A percentile compares a stretch with the other conserved stretches of the same genome.
phyloP scores from a whole-genome alignment of 75 land plant species.

The Larix kaempferi region DNA sequence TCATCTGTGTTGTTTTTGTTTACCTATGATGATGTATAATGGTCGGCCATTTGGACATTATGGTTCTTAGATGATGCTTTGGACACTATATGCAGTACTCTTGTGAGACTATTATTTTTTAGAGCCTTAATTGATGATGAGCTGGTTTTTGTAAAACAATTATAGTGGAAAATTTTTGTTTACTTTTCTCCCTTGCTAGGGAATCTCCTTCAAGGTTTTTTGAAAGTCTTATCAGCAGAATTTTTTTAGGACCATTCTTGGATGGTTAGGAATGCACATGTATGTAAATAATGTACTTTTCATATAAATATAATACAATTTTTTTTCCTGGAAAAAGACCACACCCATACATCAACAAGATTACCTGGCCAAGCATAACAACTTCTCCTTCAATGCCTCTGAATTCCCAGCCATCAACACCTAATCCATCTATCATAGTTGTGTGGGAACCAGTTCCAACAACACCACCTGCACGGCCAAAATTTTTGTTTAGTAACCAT shows the following conservation, averaged over 20 bases:
- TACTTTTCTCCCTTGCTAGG: too few species aligned
- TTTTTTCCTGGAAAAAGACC: neutral
- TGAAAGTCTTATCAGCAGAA: neutral
- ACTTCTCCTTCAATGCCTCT: slow-evolving; percentile 96
- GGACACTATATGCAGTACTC: too few species aligned
- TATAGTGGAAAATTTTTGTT: too few species aligned
- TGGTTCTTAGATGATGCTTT: too few species aligned
- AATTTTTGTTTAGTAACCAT: slow-evolving; percentile 16
- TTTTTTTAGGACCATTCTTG: neutral
- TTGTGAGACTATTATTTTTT: too few species aligned
- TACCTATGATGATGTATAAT: too few species aligned
- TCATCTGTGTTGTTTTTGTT: too few species aligned
- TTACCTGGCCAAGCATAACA: slow-evolving; percentile 91
- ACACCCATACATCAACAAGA: neutral
- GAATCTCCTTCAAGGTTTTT: too few species aligned
- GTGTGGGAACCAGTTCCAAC: slow-evolving; percentile 96
- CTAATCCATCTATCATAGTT: slow-evolving; percentile 92
- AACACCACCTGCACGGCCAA: too few species aligned
- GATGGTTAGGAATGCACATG: neutral
- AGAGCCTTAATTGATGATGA: too few species aligned
- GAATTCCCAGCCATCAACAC: slow-evolving; percentile 98
- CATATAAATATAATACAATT: neutral
- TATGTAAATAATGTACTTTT: neutral
- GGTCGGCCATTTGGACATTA: too few species aligned
- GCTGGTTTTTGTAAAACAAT: too few species aligned